Conservation (phyloP, 306 rosid genomes). For the Myrica gale region DNA sequence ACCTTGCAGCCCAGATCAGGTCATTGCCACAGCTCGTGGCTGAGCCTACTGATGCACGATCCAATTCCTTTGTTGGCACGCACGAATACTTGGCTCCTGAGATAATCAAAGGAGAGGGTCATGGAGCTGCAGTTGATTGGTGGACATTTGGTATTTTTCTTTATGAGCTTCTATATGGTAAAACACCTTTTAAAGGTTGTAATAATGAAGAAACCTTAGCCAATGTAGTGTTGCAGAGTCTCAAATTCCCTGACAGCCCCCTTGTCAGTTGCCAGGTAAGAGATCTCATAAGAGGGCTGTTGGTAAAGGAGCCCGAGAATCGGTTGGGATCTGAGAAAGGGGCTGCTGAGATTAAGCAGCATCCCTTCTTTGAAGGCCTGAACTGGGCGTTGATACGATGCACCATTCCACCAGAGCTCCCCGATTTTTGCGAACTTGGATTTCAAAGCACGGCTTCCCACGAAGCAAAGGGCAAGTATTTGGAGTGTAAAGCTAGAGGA, state of each 20-base stretch:
- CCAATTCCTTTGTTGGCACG: constrained; percentile 90
- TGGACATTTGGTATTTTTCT: constrained; percentile 94
- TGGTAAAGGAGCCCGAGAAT: constrained; percentile 75
- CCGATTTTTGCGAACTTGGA: constrained; percentile 58
- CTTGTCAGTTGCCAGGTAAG: constrained; percentile 65
- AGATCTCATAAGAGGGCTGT: constrained; percentile 77
- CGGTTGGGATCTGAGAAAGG: constrained; percentile 83
- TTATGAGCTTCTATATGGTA: constrained; percentile 75
- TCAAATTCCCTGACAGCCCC: constrained; percentile 67
- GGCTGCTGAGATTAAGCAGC: constrained; percentile 84
- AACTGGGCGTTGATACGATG: constrained; percentile 91
- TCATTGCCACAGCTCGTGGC: constrained; percentile 92
- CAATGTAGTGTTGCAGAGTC: constrained; percentile 70
- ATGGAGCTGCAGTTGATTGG: constrained; percentile 96
- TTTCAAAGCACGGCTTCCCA: constrained; percentile 46
- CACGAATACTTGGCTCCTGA: constrained; percentile 93
- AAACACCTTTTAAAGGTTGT: constrained; percentile 76
- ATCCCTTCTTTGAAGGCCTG: constrained; percentile 82
- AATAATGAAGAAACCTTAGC: constrained; percentile 76
- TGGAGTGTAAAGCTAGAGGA: constrained; percentile 65
- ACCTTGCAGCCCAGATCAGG: constrained; percentile 49
- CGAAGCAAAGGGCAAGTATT: constrained; percentile 39
- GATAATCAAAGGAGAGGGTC: constrained; percentile 89
- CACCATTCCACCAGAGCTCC: constrained; percentile 74
- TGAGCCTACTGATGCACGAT: constrained; percentile 80